Conservation (phyloP, 106 monocot genomes). For the Agapanthus africanus region DNA sequence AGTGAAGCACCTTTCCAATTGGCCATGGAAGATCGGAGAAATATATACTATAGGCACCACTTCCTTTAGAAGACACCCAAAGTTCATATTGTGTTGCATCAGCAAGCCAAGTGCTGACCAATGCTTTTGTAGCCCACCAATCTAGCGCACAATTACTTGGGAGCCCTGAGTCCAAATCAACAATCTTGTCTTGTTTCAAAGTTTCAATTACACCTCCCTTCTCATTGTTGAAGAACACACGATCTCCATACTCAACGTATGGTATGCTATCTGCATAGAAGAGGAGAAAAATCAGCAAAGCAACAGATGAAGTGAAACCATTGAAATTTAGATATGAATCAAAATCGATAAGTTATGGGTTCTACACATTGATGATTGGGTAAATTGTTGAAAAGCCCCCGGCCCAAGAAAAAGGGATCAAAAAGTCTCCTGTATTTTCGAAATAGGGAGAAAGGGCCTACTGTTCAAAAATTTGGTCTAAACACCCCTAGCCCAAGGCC, state of each 20-base stretch:
- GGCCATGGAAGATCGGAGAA: conserved; percentile 87
- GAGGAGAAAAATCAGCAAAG: background rate
- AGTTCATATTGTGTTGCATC: conserved; percentile 80
- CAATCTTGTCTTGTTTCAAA: conserved; percentile 61
- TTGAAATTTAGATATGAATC: background rate
- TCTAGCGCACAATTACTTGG: conserved; percentile 31
- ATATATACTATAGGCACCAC: conserved; percentile 53
- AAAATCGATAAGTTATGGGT: background rate
- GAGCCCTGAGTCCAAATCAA: conserved; percentile 60
- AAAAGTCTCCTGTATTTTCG: no score
- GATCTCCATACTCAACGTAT: conserved; percentile 79
- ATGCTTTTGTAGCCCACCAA: conserved; percentile 66
- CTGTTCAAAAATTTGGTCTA: no score
- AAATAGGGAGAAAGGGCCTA: no score
- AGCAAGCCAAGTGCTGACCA: conserved; percentile 83
- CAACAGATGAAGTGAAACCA: background rate
- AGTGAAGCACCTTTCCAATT: conserved; percentile 64
- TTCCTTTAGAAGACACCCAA: conserved; percentile 69
- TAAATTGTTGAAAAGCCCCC: no score
- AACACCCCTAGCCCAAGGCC: no score
- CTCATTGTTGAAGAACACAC: conserved; percentile 77
- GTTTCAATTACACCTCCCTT: conserved; percentile 89
- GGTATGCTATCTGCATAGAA: conserved; percentile 72
- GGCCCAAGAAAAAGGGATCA: no score
- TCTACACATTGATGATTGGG: background rate